Evolutionary conservation across 176 grass and related monocot species (phyloP).

Genomic region (Lolium perenne): DNA sequence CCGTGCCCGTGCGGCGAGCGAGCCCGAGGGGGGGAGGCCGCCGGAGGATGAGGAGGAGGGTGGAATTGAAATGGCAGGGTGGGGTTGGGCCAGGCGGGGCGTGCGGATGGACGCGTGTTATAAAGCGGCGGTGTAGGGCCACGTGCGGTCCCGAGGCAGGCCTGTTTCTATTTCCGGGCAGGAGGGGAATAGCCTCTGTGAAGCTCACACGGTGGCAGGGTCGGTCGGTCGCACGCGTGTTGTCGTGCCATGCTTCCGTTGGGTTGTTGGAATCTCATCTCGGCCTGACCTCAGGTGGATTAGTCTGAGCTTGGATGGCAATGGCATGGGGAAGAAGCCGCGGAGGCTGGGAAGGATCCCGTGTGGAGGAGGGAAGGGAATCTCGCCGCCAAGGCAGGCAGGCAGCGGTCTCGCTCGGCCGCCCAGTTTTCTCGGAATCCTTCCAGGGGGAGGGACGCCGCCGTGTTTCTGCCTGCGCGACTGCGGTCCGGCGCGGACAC

Average conservation of each 20-base stretch:
- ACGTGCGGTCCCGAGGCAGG: constrained; percentile 22
- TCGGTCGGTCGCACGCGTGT: neutral
- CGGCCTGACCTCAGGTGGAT: neutral
- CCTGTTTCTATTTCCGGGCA: neutral
- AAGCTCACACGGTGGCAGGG: neutral
- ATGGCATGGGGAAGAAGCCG: neutral
- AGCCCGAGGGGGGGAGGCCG: neutral
- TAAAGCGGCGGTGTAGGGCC: neutral
- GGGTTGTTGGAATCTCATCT: neutral
- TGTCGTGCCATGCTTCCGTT: neutral
- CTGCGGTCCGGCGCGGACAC: too few species aligned
- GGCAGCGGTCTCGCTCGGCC: neutral
- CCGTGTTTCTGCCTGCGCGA: too few species aligned
- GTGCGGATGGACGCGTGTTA: constrained; percentile 3
- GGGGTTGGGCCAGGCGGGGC: neutral
- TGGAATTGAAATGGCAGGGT: constrained; percentile 9
- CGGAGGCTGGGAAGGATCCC: neutral
- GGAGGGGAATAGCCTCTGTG: constrained; percentile 28
- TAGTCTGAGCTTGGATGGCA: neutral
- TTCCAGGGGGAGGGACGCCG: neutral
- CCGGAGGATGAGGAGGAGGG: neutral
- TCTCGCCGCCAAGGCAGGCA: neutral
- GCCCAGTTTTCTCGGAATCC: neutral
- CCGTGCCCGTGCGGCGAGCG: neutral
- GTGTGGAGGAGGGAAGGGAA: neutral